Base-by-base conservation (phyloP, 1,284 basidiomycete species). In the Ustilago lituana region DNA sequence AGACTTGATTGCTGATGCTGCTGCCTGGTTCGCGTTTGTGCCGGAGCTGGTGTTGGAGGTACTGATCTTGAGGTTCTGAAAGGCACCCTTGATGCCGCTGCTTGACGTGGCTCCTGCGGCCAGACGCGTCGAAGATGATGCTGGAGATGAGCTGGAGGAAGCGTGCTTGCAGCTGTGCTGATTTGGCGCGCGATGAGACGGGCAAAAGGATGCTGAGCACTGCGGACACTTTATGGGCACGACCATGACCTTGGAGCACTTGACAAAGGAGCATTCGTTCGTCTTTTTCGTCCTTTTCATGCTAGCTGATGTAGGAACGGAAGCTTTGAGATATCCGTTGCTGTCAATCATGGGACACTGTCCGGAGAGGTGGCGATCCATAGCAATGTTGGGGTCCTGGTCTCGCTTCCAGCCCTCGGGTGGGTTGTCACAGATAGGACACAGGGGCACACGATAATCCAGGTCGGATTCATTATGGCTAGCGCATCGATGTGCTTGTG, bases 181-280 rank as follows among this genome's bases (percentile, higher is more conserved):
- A 22, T 49, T 60, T 0, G 75, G 75, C 11, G 75, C 75, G 6
- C 75, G 62, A 37, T 77, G 75, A n/a, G 66, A 68, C 11, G 75
- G 75, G 35, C 75, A 77, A 53, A 77, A 77, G 11, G 53, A 66
- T 1, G 63, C 55, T 2, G 33, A 33, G 46, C 74, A 76, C 20
- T 61, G 59, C 0, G 72, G 64, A 26, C 74, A 76, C 29, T 60
- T 51, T 29, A 78, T 78, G 11, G 73, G 74, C 19, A 77, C 74
- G 27, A 78, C 59, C 74, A 78, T 78, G 53, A 77, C 59, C 60
- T 78, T 78, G 26, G 52, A 48, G 59, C 76, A 78, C 48, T 64
- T 73, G 37, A 39, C 33, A 17, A 64, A 68, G 2, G 61, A 53
- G 55, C 76, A 78, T 39, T 78, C 73, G 56, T 73, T 73, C 2